A percentile compares a stretch with the other conserved stretches of the same genome.
Conservation (phyloP, 2,329 filamentous ascomycete species). For the Exophiala sideris region DNA sequence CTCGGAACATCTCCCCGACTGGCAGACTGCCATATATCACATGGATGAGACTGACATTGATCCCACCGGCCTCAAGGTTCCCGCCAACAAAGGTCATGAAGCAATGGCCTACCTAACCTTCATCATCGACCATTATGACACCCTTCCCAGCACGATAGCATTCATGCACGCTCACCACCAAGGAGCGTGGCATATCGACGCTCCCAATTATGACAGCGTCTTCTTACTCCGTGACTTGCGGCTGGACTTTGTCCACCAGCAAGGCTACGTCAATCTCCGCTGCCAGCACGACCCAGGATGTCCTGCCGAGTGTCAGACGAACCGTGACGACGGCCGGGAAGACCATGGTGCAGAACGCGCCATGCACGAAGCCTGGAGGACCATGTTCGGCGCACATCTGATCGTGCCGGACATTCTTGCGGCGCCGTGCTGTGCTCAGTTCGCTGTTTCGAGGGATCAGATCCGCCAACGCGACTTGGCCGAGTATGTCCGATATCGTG, state of each 20-base stretch:
- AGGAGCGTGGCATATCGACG: slow-evolving; percentile 39
- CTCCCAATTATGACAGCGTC: slow-evolving; percentile 39
- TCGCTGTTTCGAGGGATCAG: slow-evolving; percentile 49
- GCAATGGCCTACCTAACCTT: slow-evolving; percentile 61
- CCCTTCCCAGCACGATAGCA: slow-evolving; percentile 39
- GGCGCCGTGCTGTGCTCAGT: slow-evolving; percentile 51
- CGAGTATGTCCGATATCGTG: slow-evolving; percentile 49
- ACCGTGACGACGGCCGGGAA: slow-evolving; percentile 38
- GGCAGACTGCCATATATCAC: not conserved
- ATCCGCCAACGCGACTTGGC: slow-evolving; percentile 44
- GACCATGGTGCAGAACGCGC: slow-evolving; percentile 35
- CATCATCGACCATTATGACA: slow-evolving; percentile 49
- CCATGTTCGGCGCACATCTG: slow-evolving; percentile 18
- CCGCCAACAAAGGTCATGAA: slow-evolving; percentile 60
- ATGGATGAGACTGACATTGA: not conserved
- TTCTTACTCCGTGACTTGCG: slow-evolving; percentile 50
- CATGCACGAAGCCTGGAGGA: not conserved
- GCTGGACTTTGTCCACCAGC: slow-evolving; percentile 47
- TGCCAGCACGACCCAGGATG: slow-evolving; percentile 58
- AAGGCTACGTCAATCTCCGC: slow-evolving; percentile 59
- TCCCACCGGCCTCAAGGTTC: not conserved
- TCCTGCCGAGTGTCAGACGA: slow-evolving; percentile 50
- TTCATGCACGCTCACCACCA: slow-evolving; percentile 44
- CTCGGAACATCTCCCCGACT: not conserved
- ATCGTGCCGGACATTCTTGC: slow-evolving; percentile 17